Base-by-base conservation (phyloP, 2,329 filamentous ascomycete genomes). In the Chaetomium sp. region DNA sequence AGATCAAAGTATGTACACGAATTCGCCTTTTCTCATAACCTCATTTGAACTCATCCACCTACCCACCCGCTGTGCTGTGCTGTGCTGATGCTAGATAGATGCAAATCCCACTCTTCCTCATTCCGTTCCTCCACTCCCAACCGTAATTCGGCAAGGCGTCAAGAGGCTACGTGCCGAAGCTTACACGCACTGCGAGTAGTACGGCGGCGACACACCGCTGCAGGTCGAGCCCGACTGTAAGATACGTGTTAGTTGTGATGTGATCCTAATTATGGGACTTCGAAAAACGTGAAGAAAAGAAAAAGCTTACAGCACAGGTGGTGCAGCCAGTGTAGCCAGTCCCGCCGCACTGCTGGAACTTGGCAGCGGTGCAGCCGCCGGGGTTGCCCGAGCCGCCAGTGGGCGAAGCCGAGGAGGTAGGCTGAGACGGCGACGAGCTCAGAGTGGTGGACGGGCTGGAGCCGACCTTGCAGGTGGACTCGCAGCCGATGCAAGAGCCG, bases 271-370 rank as follows among this genome's bases (percentile, higher is more conserved):
- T 9, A 38, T 8, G 12, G 4, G 37, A 38, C 8, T 9, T 12
- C 8, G 37, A 12, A 38, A 38, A 38, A 38, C 8, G 12, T 8
- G 37, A 12, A 8, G 12, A 10, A n/a, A 52, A 14, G 7, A 11
- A 46, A 6, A 19, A 47, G 66, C 70, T 68, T 61, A 71, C 70
- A 40, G 65, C 71, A 47, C 73, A 76, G 8, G 58, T 65, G 1
- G 72, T 74, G 66, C 73, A 75, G 1, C 73, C 73, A 0, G 69
- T 71, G 49, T 71, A 76, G 0, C 70, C 72, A 11, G 65, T 65
- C 0, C 73, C 73, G 27, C 73, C 72, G 47, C 73, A 75, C 56
- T 76, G 73, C 51, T 67, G 66, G 38, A 66, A 74, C 52, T 62
- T 67, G 0, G 59, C 59, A 41, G 72, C 71, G 3, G 67, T 58